Evolutionary conservation across 148 eudicot species (phyloP).

Genomic region (Tetragonia tetragonoides): DNA sequence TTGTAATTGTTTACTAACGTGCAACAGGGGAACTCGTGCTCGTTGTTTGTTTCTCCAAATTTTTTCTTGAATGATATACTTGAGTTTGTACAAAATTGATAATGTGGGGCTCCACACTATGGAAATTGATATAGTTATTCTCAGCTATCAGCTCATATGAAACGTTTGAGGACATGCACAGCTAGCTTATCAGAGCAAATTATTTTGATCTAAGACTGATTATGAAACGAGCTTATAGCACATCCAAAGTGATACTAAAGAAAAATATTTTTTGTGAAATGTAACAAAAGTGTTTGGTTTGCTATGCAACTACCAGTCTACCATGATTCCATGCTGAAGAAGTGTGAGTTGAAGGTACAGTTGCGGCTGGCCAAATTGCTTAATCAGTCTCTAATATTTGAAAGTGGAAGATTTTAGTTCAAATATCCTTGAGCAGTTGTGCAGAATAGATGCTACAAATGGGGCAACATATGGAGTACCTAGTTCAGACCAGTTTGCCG

Average conservation of each 20-base stretch:
- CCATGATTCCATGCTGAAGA: background rate
- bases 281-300: background rate
- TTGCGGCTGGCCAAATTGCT: background rate
- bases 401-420: background rate
- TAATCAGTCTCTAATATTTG: background rate
- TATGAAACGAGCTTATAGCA: background rate
- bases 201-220: background rate
- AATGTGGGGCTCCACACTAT: background rate
- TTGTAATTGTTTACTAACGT: background rate
- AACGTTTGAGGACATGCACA: background rate
- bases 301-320: background rate
- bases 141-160: background rate
- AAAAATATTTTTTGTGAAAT: background rate
- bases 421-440: background rate
- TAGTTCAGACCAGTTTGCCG: background rate
- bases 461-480: background rate
- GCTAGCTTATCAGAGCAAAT: background rate
- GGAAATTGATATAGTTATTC: background rate
- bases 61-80: constrained; percentile 3
- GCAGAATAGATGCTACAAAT: background rate
- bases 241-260: background rate
- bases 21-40: background rate
- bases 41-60: background rate
- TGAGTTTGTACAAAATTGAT: background rate
- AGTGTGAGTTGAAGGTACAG: background rate